Conservation (phyloP, 441 rosid species). For the Raphanus hybrid region DNA sequence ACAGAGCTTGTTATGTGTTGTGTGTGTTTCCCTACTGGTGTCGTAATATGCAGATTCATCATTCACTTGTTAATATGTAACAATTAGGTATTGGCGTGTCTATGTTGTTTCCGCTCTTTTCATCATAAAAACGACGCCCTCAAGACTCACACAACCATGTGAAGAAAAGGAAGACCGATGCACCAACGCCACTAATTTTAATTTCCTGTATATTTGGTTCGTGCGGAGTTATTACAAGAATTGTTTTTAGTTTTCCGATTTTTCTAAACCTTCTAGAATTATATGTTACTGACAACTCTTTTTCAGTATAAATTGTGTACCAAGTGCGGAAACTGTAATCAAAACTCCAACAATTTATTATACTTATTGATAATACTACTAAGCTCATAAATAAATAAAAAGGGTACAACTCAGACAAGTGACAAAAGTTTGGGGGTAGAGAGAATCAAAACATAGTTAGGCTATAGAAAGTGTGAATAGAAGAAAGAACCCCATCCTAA, state of each 20-base stretch:
- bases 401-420: slow-evolving; percentile 10
- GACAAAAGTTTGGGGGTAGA: slow-evolving; percentile 2
- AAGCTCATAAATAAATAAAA: neutral
- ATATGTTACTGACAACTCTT: neutral
- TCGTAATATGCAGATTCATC: neutral
- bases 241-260: neutral
- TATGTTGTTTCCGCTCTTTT: neutral
- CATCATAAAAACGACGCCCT: neutral
- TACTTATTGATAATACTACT: neutral
- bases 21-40: neutral
- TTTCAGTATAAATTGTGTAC: neutral
- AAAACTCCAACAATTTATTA: neutral
- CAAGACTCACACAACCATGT: neutral
- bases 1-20: neutral
- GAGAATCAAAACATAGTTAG: slow-evolving; percentile 30
- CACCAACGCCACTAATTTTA: neutral
- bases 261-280: neutral
- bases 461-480: slow-evolving; percentile 2
- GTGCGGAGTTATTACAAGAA: neutral
- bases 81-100: neutral
- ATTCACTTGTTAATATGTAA: neutral
- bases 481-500: slow-evolving; percentile 25
- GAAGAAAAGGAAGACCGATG: neutral
- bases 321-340: neutral
- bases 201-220: neutral